Evolutionary conservation across 2,329 filamentous ascomycete genomes (phyloP).

Genomic region (Calonectria hawksworthii): DNA sequence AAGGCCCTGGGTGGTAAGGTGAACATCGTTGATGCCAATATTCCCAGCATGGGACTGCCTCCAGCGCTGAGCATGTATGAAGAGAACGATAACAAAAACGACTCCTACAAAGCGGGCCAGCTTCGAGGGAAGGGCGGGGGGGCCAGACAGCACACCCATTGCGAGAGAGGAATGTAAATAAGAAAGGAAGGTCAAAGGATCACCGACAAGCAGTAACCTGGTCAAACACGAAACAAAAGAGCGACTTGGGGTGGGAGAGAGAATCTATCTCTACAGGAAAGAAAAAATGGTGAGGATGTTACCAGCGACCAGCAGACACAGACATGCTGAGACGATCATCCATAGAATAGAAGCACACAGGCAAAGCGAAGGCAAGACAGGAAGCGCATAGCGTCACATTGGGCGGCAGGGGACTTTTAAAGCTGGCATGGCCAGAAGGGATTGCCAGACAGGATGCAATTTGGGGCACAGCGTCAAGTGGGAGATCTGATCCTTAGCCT

Average conservation of each 20-base stretch:
- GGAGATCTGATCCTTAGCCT: conserved; percentile 36
- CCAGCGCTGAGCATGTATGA: conserved; percentile 39
- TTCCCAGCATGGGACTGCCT: conserved; percentile 23
- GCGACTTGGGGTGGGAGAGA: conserved; percentile 43
- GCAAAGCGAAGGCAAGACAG: conserved; percentile 8
- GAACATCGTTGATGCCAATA: conserved; percentile 20
- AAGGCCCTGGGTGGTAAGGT: conserved; percentile 34
- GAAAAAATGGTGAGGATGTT: neutral
- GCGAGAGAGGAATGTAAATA: conserved; percentile 18
- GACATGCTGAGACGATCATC: conserved; percentile 29
- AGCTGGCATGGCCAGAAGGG: conserved; percentile 19
- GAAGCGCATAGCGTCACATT: conserved; percentile 17
- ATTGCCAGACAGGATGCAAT: conserved; percentile 20
- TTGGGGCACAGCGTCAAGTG: conserved; percentile 29
- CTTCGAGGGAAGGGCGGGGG: conserved; percentile 40
- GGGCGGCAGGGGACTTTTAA: conserved; percentile 42
- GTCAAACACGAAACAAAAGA: conserved; percentile 30
- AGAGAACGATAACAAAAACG: conserved; percentile 44
- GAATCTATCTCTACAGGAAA: conserved; percentile 18
- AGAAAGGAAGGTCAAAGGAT: conserved; percentile 17
- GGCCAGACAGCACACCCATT: conserved; percentile 47
- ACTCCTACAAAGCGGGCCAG: conserved; percentile 40
- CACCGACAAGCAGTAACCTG: conserved; percentile 23
- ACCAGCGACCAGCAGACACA: conserved; percentile 42
- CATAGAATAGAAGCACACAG: conserved; percentile 20